Conservation (phyloP, 768 basidiomycete species). For the Chiua virens region DNA sequence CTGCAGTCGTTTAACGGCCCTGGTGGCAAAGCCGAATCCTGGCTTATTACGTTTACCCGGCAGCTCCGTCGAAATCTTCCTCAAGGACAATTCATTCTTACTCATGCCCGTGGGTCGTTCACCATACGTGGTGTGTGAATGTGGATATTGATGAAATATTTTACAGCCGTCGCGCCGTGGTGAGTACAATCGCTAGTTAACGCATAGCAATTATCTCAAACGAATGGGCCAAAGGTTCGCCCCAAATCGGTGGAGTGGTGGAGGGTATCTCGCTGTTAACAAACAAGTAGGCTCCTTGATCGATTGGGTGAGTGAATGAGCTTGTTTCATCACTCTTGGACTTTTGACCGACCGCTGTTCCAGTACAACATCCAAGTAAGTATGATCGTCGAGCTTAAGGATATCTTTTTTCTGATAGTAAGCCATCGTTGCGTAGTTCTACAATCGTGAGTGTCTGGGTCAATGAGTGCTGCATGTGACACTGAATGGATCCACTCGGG, state of each 20-base stretch:
- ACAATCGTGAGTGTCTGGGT: constrained; percentile 23
- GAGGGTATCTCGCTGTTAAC: constrained; percentile 38
- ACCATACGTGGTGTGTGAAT: background rate
- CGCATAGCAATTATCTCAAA: background rate
- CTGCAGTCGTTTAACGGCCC: constrained; percentile 30
- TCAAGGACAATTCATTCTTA: constrained; percentile 33
- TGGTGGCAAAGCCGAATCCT: constrained; percentile 38
- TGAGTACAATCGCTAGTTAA: background rate
- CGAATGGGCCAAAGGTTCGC: constrained; percentile 15
- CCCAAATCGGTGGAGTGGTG: constrained; percentile 15
- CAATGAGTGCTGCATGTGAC: background rate
- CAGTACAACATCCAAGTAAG: constrained; percentile 41
- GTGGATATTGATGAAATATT: background rate
- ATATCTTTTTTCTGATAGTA: background rate
- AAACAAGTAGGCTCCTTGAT: constrained; percentile 41
- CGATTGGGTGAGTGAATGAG: constrained; percentile 39
- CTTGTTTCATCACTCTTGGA: background rate
- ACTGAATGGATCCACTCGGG: background rate
- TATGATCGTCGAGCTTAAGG: background rate
- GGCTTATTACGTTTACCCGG: constrained; percentile 34
- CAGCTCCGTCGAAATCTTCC: constrained; percentile 34
- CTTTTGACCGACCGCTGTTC: background rate
- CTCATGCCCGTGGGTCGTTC: constrained; percentile 34
- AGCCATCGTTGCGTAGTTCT: constrained; percentile 17
- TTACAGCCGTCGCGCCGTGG: constrained; percentile 21